Conservation (phyloP, 129 eudicot genomes). For the Saussurea involucrata region DNA sequence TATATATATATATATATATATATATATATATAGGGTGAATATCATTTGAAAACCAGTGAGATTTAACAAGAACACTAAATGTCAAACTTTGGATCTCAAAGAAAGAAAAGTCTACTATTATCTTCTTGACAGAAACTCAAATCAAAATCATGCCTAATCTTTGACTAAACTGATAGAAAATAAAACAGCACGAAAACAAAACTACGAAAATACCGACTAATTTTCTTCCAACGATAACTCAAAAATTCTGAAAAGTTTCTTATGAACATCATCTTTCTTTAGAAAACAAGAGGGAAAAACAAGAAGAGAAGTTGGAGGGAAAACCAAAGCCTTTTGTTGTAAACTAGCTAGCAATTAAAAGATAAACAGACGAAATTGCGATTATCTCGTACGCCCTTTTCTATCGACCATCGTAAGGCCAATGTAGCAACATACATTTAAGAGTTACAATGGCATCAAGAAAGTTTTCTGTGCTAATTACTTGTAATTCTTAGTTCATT, state of each 20-base stretch:
- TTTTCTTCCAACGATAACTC: not conserved
- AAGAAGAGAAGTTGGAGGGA: not conserved
- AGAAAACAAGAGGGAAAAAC: not conserved
- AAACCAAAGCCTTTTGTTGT: not conserved
- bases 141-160: conserved; percentile 14
- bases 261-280: not conserved
- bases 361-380: not conserved
- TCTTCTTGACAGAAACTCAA: not conserved
- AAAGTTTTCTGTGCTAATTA: not conserved
- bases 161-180: conserved; percentile 13
- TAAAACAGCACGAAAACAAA: not conserved
- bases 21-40: not conserved
- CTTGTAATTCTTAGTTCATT: conserved; percentile 4
- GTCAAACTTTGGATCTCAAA: conserved; percentile 40
- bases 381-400: not conserved
- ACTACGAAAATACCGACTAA: not conserved
- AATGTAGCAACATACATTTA: not conserved
- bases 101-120: conserved; percentile 12
- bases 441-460: not conserved
- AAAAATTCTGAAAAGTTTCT: not conserved
- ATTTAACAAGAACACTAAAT: conserved; percentile 1
- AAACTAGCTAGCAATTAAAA: not conserved
- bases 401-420: not conserved
- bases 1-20: conserved; percentile 25
- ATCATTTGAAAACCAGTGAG: too few relatives aligned